phyloP scores from a whole-genome alignment of 768 basidiomycete species.

The Trametes gibbosa region DNA sequence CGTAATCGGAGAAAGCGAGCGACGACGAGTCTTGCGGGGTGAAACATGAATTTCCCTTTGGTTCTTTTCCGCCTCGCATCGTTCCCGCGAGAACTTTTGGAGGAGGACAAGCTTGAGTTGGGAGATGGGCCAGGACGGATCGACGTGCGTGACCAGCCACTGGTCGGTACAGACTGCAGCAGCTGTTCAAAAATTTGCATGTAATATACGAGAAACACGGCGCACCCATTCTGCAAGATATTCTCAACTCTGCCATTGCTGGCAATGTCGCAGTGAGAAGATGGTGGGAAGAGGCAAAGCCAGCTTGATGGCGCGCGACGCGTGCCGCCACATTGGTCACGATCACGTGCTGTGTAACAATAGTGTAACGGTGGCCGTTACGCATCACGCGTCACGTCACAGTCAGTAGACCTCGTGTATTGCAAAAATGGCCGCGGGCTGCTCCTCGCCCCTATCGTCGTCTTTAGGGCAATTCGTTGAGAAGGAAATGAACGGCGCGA shows the following conservation, averaged over 20 bases:
- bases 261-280: background rate
- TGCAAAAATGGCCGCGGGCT: no score
- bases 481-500: no score
- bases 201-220: background rate
- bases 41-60: constrained; percentile 14
- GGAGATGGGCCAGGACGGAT: constrained; percentile 56
- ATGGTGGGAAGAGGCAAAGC: background rate
- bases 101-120: constrained; percentile 65
- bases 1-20: constrained; percentile 65
- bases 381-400: no score
- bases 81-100: constrained; percentile 44
- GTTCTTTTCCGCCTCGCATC: constrained; percentile 23
- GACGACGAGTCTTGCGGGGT: constrained; percentile 27
- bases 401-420: no score
- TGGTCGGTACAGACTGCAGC: constrained; percentile 62
- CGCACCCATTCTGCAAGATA: constrained; percentile 60
- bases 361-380: background rate
- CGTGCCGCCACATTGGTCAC: constrained; percentile 2
- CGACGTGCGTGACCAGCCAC: constrained; percentile 72
- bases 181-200: background rate
- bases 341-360: background rate
- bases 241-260: constrained; percentile 32
- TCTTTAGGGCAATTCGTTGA: no score
- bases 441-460: no score
- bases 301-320: background rate